phyloP scores from a whole-genome alignment of 164 flowering plant genomes.

The Sedum album region DNA sequence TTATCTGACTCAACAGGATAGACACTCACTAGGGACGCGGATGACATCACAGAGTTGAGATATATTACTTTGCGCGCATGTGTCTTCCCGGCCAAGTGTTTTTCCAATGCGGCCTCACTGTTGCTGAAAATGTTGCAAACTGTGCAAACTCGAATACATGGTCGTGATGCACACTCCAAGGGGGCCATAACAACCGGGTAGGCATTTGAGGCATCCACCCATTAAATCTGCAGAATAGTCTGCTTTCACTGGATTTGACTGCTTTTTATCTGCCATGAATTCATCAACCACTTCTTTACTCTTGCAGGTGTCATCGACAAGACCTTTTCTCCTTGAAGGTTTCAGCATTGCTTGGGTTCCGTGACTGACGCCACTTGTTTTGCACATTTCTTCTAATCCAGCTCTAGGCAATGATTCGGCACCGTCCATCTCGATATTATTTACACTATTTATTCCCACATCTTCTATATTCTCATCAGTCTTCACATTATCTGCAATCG shows the following conservation, averaged over 20 bases:
- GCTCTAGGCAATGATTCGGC: neutral
- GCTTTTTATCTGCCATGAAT: neutral
- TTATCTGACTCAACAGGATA: neutral
- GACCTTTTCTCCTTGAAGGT: neutral
- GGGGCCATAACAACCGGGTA: neutral
- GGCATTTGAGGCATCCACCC: no score
- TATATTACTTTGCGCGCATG: neutral
- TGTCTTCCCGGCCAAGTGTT: slow-evolving; percentile 1
- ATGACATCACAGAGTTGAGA: neutral
- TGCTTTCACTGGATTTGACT: neutral
- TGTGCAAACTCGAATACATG: neutral
- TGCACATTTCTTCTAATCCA: neutral
- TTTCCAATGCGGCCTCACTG: neutral
- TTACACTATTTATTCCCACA: neutral
- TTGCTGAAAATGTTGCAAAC: neutral
- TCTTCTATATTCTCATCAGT: neutral
- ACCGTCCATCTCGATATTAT: neutral
- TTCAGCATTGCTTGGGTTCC: neutral
- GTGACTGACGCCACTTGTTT: neutral
- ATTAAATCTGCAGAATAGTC: neutral
- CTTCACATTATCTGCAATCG: slow-evolving; percentile 5
- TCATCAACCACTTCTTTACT: neutral
- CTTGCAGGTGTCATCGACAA: neutral
- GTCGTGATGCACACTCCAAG: neutral
- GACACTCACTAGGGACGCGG: neutral